Conservation (phyloP, 257 asterid species). For the Ballota nigra region DNA sequence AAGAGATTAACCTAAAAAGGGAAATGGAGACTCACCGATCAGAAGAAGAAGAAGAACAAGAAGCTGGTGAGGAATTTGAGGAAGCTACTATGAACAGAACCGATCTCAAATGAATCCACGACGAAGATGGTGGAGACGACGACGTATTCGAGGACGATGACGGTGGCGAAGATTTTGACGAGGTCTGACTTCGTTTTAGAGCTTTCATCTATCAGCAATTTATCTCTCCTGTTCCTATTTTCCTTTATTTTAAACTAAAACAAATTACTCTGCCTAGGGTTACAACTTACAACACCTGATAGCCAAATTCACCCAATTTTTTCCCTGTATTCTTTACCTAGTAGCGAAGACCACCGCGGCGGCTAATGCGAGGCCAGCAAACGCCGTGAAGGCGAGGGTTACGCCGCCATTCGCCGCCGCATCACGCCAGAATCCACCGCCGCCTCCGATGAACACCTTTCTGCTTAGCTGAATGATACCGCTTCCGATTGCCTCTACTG, state of each 20-base stretch:
- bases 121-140: constrained; percentile 60
- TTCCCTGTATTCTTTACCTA: constrained; percentile 39
- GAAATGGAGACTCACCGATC: constrained; percentile 66
- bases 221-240: not conserved
- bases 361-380: constrained; percentile 79
- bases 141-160: constrained; percentile 57
- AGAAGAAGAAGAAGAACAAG: constrained; percentile 64
- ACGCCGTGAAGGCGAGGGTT: constrained; percentile 69
- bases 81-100: constrained; percentile 79
- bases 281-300: constrained; percentile 39
- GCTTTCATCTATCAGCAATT: constrained; percentile 74
- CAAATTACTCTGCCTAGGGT: constrained; percentile 54
- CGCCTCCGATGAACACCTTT: constrained; percentile 31
- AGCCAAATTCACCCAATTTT: constrained; percentile 8
- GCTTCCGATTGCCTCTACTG: constrained; percentile 40
- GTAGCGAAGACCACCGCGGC: constrained; percentile 59
- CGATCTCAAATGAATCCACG: constrained; percentile 97
- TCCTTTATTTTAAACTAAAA: constrained; percentile 9
- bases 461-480: constrained; percentile 38
- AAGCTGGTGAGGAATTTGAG: constrained; percentile 69
- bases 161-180: constrained; percentile 78
- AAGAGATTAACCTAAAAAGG: constrained; percentile 22
- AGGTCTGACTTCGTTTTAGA: constrained; percentile 82
- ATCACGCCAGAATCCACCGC: constrained; percentile 38
- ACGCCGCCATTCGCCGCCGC: constrained; percentile 51